Evolutionary conservation across 768 basidiomycete species (phyloP), one percentile per base, ranked within the genome.

Genomic region (Candolleomyces aberdarensis): DNA sequence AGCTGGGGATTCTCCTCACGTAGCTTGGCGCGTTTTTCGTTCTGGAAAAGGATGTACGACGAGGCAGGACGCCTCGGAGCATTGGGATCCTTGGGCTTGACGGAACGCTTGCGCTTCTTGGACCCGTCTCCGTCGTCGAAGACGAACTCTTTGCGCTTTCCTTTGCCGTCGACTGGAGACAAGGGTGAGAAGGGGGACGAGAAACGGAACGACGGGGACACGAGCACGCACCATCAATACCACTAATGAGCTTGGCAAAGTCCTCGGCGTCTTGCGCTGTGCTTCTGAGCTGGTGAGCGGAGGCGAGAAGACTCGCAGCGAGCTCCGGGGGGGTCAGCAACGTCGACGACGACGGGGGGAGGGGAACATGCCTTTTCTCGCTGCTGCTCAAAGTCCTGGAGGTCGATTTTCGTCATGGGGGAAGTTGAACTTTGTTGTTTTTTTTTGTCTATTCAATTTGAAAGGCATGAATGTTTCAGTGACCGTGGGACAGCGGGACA

Each of bases 31-130:
- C 94, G 89, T 57, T 94, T 81, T 14, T 91, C 90, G 71, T 96
- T 97, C 77, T 98, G 96, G 82, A 90, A 98, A 66, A 96, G 78
- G 69, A 98, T 85, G 76, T 96, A 98, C 19, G 94, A 94, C 7
- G 92, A 92, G 14, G 94, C 83, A 29, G 96, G 96, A 9, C 94
- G 88, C 72, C 96, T 97, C 36, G 96, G 96, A 60, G 94, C 94
- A 73, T 95, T 90, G 19, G 95, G 94, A 68, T 98, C 96, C 73
- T 88, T 80, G 66, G 89, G 88, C 74, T 88, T 94, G 60, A 77
- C 77, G 65, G 78, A 78, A 64, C 85, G 82, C 71, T 81, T 85
- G 65, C 83, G 80, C 71, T 85, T 89, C 69, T 79, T 79, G 51
- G 71, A 65, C 54, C 74, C 76, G 22, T 76, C 80, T 29, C 68